Conservation (phyloP, 495 filamentous ascomycete genomes). For the Pseudomonodictys pantanalensis region DNA sequence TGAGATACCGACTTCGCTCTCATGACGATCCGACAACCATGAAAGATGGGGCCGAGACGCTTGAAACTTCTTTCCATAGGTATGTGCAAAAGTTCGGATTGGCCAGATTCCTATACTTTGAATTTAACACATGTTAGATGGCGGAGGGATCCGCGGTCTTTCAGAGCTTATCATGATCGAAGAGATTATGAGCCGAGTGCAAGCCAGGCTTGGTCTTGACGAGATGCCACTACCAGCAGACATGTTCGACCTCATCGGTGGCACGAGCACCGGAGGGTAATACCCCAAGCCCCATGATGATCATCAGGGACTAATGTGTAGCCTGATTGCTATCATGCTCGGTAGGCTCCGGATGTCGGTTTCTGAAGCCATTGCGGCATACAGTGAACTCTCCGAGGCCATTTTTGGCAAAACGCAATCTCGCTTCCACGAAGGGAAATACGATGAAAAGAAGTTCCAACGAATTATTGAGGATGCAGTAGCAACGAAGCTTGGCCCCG, state of each 20-base stretch:
- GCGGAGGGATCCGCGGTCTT: slow-evolving; percentile 33
- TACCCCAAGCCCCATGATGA: slow-evolving; percentile 27
- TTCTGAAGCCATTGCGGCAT: slow-evolving; percentile 17
- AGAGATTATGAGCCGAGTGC: slow-evolving; percentile 24
- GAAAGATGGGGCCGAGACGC: no score
- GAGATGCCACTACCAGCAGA: slow-evolving; percentile 26
- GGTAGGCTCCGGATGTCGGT: slow-evolving; percentile 27
- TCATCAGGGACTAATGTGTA: slow-evolving; percentile 16
- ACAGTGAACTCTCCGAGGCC: slow-evolving; percentile 17
- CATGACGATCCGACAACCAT: no score
- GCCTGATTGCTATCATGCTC: slow-evolving; percentile 31
- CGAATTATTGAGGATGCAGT: slow-evolving; percentile 36
- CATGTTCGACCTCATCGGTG: slow-evolving; percentile 33
- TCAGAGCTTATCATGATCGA: slow-evolving; percentile 30
- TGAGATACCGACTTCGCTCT: no score
- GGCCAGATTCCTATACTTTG: no score
- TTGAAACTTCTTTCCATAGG: no score
- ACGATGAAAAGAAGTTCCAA: no score
- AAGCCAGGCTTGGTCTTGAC: slow-evolving; percentile 3
- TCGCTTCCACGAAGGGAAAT: background rate
- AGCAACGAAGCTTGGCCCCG: no score
- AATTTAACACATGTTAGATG: slow-evolving; percentile 23
- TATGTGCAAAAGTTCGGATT: no score
- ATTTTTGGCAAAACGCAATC: slow-evolving; percentile 30
- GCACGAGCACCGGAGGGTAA: slow-evolving; percentile 9